Evolutionary conservation across 2,329 filamentous ascomycete genomes (phyloP).

Genomic region (Ilyonectria mors-panacis): DNA sequence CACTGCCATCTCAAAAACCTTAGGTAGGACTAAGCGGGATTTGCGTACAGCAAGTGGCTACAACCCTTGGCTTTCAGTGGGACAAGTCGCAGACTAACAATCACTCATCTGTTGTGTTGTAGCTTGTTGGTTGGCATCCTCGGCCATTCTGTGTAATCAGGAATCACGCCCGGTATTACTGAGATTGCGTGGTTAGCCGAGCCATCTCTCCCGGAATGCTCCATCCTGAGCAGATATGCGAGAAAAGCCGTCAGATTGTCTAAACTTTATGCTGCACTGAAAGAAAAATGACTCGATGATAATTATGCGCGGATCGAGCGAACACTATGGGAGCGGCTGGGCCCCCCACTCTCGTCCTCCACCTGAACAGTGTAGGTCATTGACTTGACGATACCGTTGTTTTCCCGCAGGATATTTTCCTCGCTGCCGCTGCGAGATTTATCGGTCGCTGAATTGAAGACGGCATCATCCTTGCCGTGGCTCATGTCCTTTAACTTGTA

Average conservation of each 20-base stretch:
- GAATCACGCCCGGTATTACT: background rate
- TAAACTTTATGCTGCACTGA: background rate
- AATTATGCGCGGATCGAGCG: background rate
- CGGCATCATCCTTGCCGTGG: constrained; percentile 50
- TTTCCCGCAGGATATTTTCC: constrained; percentile 56
- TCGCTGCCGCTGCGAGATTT: constrained; percentile 53
- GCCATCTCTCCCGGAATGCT: background rate
- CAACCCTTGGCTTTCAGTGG: background rate
- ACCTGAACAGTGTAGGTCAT: constrained; percentile 59
- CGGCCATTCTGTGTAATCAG: background rate
- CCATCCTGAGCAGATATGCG: background rate
- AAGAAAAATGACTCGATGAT: background rate
- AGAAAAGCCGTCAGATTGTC: background rate
- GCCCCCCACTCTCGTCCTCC: constrained; percentile 45
- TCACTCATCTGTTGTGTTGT: background rate
- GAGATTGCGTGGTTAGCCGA: background rate
- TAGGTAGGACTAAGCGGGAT: background rate
- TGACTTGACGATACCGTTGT: constrained; percentile 59
- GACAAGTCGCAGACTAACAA: background rate
- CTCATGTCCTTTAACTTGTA: constrained; percentile 59
- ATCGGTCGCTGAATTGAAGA: constrained; percentile 45
- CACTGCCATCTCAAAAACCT: background rate
- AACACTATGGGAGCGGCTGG: background rate
- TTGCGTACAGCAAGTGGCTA: background rate
- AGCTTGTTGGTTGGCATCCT: background rate